Evolutionary conservation across 2,329 filamentous ascomycete genomes (phyloP), one percentile per base, ranked within the genome.

Genomic region (Lachnellula subtilissima): DNA sequence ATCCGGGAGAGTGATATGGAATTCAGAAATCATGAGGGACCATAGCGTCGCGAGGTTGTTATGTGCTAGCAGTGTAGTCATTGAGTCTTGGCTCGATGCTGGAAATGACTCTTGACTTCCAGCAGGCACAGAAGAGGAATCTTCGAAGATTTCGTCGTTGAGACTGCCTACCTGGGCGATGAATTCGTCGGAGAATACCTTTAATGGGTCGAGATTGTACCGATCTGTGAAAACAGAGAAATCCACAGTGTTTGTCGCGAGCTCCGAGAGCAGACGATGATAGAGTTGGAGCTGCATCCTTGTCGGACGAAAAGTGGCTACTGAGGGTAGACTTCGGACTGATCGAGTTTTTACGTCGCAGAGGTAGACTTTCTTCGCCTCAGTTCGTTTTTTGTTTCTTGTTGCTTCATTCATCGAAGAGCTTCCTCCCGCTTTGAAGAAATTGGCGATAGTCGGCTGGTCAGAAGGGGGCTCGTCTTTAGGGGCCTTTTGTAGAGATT

Each of bases 211-310:
- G 7, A 97, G 76, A 0, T 78, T 76, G 64, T 96, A 95, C 1
- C 91, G 85, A 6, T 77, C 70, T 56, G 93, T 85, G 0, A 97
- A 77, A 0, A 77, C 73, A 19, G 82, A 72, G 37, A 91, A 89
- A 55, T 91, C 82, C 0, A 96, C 78, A 7, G 80, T 79, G 50
- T 86, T 86, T 0, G 83, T 79, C 0, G 87, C 89, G 65, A 97
- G 83, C 2, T 85, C 80, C 9, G 85, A 83, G n/a, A 99, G 77
- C 52, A 97, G 84, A 25, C 86, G 85, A 62, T 93, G 91, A 69
- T 97, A 99, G 0, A 97, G 76, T 72, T 95, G 91, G 0, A 97
- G 77, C 69, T 99, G 94, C 58, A 97, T 86, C 64, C 87, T 84
- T 0, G 91, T 89, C 0, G 90, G 89, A 11, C 88, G 82, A 46